Conservation (phyloP, 805 yeast species). For the Nakazawaea wickerhamii region DNA sequence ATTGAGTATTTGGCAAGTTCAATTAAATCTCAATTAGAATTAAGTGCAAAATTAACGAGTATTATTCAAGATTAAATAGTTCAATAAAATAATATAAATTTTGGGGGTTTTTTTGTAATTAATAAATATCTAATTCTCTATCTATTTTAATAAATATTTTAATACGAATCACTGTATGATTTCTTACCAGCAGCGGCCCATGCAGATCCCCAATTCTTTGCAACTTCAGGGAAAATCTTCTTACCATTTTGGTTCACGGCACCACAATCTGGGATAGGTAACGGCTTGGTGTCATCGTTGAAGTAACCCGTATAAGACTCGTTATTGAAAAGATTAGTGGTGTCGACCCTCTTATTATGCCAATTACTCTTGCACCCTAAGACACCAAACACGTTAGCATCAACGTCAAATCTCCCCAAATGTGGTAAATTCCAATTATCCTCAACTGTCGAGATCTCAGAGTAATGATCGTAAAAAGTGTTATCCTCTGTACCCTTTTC, state of each 20-base stretch:
- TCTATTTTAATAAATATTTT: too few species aligned
- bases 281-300: constrained; percentile 20
- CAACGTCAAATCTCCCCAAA: constrained; percentile 46
- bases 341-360: constrained; percentile 27
- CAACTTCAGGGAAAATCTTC: constrained; percentile 26
- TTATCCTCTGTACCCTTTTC: constrained; percentile 38
- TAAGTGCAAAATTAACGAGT: constrained; percentile 69
- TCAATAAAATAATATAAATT: neutral
- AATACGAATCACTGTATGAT: neutral
- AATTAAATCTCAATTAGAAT: constrained; percentile 77
- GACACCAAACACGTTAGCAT: constrained; percentile 41
- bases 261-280: constrained; percentile 33
- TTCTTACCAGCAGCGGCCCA: neutral
- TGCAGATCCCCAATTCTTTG: constrained; percentile 28
- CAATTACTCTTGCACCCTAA: constrained; percentile 15
- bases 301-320: constrained; percentile 29
- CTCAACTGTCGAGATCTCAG: constrained; percentile 42
- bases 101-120: too few species aligned
- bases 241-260: constrained; percentile 31
- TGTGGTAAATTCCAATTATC: constrained; percentile 46
- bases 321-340: constrained; percentile 29
- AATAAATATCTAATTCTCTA: too few species aligned
- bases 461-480: constrained; percentile 49
- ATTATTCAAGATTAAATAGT: constrained; percentile 27
- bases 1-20: constrained; percentile 79